Evolutionary conservation across 169 alveolate genomes (phyloP).

Genomic region (Perkinsus chesapeaki): DNA sequence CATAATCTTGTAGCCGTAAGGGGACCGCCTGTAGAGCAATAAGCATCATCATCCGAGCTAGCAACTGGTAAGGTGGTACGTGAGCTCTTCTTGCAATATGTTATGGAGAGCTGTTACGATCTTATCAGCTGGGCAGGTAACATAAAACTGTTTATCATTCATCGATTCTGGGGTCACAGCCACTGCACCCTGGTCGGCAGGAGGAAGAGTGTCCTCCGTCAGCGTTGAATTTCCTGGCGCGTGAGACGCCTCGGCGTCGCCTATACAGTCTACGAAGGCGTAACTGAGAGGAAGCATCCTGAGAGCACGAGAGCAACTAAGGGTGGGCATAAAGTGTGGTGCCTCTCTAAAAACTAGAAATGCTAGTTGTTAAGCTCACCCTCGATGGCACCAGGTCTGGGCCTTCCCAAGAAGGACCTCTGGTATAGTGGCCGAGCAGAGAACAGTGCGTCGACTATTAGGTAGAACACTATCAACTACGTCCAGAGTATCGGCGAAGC

Average conservation of each 20-base stretch:
- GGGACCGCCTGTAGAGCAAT: not conserved
- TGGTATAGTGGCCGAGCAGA: not conserved
- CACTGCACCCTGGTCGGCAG: not conserved
- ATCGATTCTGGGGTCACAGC: not conserved
- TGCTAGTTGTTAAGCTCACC: not conserved
- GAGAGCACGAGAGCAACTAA: not conserved
- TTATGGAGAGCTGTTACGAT: not conserved
- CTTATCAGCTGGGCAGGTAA: not conserved
- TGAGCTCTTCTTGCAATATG: not conserved
- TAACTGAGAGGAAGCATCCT: not conserved
- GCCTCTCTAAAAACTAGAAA: not conserved
- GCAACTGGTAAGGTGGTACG: too few relatives aligned
- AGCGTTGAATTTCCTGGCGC: too few relatives aligned
- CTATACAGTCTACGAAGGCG: not conserved
- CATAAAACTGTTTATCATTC: not conserved
- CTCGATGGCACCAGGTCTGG: not conserved
- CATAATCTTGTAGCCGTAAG: not conserved
- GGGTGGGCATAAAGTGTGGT: not conserved
- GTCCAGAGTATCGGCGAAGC: not conserved
- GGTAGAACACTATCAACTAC: not conserved
- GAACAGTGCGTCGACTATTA: not conserved
- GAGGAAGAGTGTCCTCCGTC: not conserved
- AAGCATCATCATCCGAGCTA: not conserved
- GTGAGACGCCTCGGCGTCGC: not conserved
- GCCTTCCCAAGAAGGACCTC: not conserved